phyloP scores from a whole-genome alignment of 495 filamentous ascomycete species.

The Tuber indicum region DNA sequence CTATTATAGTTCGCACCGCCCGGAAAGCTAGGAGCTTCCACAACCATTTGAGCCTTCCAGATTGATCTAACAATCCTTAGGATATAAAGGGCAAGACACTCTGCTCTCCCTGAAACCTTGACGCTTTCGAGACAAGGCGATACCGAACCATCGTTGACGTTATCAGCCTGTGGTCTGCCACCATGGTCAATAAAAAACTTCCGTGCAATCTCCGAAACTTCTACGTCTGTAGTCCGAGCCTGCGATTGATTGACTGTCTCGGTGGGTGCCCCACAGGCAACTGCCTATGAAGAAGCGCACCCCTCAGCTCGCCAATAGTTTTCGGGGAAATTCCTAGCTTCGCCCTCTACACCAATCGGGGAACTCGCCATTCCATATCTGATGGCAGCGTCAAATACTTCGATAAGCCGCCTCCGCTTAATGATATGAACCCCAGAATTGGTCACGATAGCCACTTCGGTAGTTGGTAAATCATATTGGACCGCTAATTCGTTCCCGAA shows the following conservation, averaged over 20 bases:
- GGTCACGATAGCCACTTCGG: conserved; percentile 84
- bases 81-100: conserved; percentile 80
- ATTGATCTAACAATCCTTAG: conserved; percentile 74
- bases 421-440: conserved; percentile 81
- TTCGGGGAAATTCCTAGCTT: conserved; percentile 71
- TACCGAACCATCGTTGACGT: conserved; percentile 39
- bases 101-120: conserved; percentile 77
- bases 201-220: conserved; percentile 73
- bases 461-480: conserved; percentile 74
- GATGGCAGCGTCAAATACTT: conserved; percentile 81
- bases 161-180: conserved; percentile 60
- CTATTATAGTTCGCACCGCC: conserved; percentile 51
- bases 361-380: conserved; percentile 51
- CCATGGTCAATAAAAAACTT: conserved; percentile 85
- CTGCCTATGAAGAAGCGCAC: conserved; percentile 81
- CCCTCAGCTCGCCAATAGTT: conserved; percentile 80
- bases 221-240: conserved; percentile 65
- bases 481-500: conserved; percentile 94
- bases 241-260: conserved; percentile 56
- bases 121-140: conserved; percentile 66
- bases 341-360: conserved; percentile 62
- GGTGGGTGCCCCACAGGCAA: conserved; percentile 73
- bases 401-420: conserved; percentile 74
- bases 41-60: conserved; percentile 63
- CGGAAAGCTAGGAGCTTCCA: conserved; percentile 20